Base-by-base conservation (phyloP, 2,329 filamentous ascomycete species). In the Ceratocystis alfenasii region DNA sequence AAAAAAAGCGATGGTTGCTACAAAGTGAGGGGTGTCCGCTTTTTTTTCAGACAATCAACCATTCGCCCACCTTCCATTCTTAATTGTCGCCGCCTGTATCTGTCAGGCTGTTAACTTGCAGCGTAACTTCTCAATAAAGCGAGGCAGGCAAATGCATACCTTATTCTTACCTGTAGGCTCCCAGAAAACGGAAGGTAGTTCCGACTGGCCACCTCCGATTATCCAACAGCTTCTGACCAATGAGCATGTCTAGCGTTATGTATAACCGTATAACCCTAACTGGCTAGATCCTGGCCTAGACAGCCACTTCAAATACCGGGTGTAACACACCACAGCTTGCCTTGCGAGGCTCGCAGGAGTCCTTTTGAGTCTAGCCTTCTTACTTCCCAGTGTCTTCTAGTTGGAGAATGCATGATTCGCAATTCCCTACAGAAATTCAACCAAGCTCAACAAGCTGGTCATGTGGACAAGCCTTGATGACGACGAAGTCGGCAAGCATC, bases 1-100 rank as follows among this genome's bases (percentile, higher is more conserved):
- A 45, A 33, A 44, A 45, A 44, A 45, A 33, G 28, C 22, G 7
- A 15, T 17, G 44, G 33, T 25, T 7, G 5, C 22, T 30, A 44
- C 46, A 48, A 44, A 59, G 55, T 22, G 59, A 44, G 25, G 55
- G 59, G 41, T 28, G 33, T 62, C 64, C 64, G 64, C 64, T 66
- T 66, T 66, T 66, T 66, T 57, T 41, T 46, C 36, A 17, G 62
- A 61, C 17, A 48, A 30, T 15, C 45, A 55, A 55, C 22, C 12
- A 12, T 33, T 22, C 12, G 8, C 36, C 5, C 22, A 8, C 30
- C 17, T 22, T 22, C 46, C 46, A 22, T n/a, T 20, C 8, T 6
- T 22, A 0, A 22, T 48, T 48, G 17, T 17, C 46, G 36, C 36
- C 8, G 10, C 36, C 36, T 12, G 8, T 41, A 41, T 48, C 46